Percentiles rank a stretch among this genome's conserved stretches.
phyloP scores from a whole-genome alignment of 495 filamentous ascomycete genomes.

The Lasiosphaeria ovina region DNA sequence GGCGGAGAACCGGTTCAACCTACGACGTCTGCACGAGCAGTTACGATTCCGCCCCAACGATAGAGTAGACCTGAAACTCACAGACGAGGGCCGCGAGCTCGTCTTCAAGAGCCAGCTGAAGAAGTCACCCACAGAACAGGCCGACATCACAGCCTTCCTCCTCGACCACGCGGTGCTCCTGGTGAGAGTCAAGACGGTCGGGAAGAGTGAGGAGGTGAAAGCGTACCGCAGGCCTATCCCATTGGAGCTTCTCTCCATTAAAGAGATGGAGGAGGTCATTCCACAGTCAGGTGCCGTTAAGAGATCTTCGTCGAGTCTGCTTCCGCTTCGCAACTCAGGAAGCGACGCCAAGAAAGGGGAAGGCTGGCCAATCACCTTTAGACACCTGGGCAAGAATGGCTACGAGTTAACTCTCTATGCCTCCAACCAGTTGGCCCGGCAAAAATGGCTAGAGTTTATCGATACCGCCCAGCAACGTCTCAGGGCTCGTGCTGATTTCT shows the following conservation, averaged over 20 bases:
- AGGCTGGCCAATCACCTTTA: conserved; percentile 95
- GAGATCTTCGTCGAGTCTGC: conserved; percentile 82
- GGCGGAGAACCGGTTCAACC: conserved; percentile 96
- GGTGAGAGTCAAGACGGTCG: conserved; percentile 81
- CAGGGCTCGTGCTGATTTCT: conserved; percentile 84
- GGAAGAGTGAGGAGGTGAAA: conserved; percentile 90
- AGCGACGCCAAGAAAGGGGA: conserved; percentile 59
- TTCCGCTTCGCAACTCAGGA: conserved; percentile 58
- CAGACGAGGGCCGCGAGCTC: conserved; percentile 88
- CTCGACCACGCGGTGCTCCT: conserved; percentile 95
- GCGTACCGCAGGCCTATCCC: conserved; percentile 96
- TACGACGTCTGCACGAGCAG: conserved; percentile 84
- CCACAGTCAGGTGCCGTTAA: conserved; percentile 76
- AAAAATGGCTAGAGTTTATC: conserved; percentile 96
- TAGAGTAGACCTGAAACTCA: conserved; percentile 90
- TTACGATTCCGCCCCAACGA: conserved; percentile 84
- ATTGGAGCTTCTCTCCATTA: conserved; percentile 87
- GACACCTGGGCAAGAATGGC: conserved; percentile 92
- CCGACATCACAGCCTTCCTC: conserved; percentile 88
- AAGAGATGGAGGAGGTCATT: conserved; percentile 93
- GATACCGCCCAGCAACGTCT: conserved; percentile 85
- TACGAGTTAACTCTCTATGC: conserved; percentile 93
- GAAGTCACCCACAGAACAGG: conserved; percentile 81
- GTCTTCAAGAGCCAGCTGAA: conserved; percentile 90
- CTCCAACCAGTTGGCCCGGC: conserved; percentile 69